Percentiles rank a stretch among this genome's conserved stretches.
Conservation (phyloP, 2,329 filamentous ascomycete genomes). For the Fusarium sterilihyphosum region DNA sequence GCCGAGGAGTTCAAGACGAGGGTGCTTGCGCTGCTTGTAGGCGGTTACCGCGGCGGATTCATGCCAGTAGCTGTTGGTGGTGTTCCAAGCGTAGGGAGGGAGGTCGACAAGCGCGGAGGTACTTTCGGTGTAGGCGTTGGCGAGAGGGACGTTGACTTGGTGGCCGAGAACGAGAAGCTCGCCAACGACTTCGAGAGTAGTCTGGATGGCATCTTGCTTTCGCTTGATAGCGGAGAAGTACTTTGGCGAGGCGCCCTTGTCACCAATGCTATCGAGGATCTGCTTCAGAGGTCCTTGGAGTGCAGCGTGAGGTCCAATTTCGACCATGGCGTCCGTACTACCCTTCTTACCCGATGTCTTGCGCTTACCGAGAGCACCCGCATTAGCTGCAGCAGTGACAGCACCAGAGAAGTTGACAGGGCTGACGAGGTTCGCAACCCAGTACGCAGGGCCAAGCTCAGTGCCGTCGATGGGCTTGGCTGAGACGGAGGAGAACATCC, state of each 20-base stretch:
- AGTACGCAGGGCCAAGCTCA: neutral
- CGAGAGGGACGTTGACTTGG: neutral
- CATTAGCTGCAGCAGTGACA: neutral
- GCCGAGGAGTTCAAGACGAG: neutral
- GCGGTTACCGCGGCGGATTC: neutral
- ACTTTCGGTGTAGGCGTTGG: neutral
- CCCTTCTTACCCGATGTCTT: neutral
- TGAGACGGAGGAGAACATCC: neutral
- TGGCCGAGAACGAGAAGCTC: neutral
- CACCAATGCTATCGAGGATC: neutral
- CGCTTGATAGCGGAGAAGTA: neutral
- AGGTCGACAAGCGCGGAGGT: neutral
- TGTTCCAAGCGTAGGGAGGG: neutral
- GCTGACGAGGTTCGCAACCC: neutral
- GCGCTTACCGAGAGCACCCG: neutral
- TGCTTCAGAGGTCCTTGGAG: neutral
- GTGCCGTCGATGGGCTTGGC: neutral
- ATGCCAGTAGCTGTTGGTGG: neutral
- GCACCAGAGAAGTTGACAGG: neutral
- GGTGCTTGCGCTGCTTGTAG: neutral
- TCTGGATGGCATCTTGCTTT: neutral
- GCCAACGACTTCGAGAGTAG: neutral
- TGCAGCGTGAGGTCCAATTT: neutral
- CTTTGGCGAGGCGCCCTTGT: neutral
- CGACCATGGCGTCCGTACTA: neutral